Conservation (phyloP, 75 land plant species). For the Cupressus sempervirens region DNA sequence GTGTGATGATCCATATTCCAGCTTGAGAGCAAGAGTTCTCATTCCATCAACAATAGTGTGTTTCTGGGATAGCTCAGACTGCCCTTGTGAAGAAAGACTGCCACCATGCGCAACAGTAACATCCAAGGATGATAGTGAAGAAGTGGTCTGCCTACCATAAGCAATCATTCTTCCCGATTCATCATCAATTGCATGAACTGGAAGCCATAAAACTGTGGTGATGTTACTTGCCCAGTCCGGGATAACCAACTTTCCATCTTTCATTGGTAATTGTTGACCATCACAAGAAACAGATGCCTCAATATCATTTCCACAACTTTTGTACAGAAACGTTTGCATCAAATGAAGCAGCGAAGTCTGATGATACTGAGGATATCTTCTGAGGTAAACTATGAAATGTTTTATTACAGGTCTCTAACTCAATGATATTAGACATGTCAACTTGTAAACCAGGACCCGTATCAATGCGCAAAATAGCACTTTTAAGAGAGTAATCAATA, state of each 20-base stretch:
- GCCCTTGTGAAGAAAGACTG: conserved; percentile 9
- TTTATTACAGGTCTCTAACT: conserved; percentile 45
- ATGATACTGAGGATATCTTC: not conserved
- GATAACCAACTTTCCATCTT: conserved; percentile 63
- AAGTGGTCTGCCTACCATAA: conserved; percentile 30
- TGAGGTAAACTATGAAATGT: conserved; percentile 15
- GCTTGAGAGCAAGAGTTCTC: conserved; percentile 78
- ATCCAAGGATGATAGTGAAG: conserved; percentile 22
- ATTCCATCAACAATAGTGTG: conserved; percentile 69
- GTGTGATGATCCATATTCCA: conserved; percentile 80
- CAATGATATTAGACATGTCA: conserved; percentile 51
- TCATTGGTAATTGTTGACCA: conserved; percentile 28
- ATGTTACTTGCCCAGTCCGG: conserved; percentile 80
- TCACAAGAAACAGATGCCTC: conserved; percentile 16
- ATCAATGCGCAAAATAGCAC: conserved; percentile 67
- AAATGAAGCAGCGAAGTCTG: conserved; percentile 9
- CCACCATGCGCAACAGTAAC: conserved; percentile 6
- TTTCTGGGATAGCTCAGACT: conserved; percentile 31
- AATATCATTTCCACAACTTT: not conserved
- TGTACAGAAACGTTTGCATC: not conserved
- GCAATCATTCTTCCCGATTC: conserved; percentile 40
- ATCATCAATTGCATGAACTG: conserved; percentile 60
- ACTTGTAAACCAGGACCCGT: conserved; percentile 73
- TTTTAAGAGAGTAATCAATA: conserved; percentile 78
- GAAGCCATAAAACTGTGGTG: conserved; percentile 77